phyloP scores from a whole-genome alignment of 129 eudicot species.

The Flaveria bidentis region DNA sequence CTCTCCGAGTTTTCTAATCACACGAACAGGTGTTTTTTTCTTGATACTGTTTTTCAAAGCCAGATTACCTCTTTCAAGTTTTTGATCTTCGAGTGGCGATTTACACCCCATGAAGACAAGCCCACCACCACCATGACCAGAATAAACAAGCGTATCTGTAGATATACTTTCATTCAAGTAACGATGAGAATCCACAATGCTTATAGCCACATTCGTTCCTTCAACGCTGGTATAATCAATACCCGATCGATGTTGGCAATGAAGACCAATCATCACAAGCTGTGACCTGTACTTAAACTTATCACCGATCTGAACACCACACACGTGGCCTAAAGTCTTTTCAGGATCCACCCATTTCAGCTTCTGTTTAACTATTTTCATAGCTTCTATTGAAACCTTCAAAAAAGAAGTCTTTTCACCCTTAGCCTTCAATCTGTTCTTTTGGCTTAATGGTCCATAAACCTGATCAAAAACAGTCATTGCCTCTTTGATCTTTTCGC shows the following conservation, averaged over 20 bases:
- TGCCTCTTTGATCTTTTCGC: constrained; percentile 38
- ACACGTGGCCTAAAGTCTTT: constrained; percentile 41
- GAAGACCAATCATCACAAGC: constrained; percentile 55
- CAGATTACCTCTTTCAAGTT: constrained; percentile 44
- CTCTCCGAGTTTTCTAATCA: constrained; percentile 24
- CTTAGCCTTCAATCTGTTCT: neutral
- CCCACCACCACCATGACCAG: constrained; percentile 80
- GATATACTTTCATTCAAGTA: constrained; percentile 36
- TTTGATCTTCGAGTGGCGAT: constrained; percentile 37
- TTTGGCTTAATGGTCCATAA: neutral
- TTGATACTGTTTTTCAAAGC: constrained; percentile 46
- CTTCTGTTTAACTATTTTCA: constrained; percentile 25
- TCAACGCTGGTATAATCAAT: constrained; percentile 42
- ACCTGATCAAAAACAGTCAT: constrained; percentile 36
- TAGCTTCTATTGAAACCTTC: constrained; percentile 24
- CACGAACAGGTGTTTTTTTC: constrained; percentile 34
- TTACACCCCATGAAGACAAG: neutral
- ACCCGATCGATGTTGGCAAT: constrained; percentile 41
- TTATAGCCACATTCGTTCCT: constrained; percentile 48
- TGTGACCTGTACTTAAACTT: constrained; percentile 45
- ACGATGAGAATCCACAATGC: constrained; percentile 55
- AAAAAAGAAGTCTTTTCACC: constrained; percentile 11
- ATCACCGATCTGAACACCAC: constrained; percentile 57
- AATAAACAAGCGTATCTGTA: constrained; percentile 37
- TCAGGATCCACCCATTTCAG: constrained; percentile 30